phyloP scores from a whole-genome alignment of 495 filamentous ascomycete genomes.

The Platismatia glauca region DNA sequence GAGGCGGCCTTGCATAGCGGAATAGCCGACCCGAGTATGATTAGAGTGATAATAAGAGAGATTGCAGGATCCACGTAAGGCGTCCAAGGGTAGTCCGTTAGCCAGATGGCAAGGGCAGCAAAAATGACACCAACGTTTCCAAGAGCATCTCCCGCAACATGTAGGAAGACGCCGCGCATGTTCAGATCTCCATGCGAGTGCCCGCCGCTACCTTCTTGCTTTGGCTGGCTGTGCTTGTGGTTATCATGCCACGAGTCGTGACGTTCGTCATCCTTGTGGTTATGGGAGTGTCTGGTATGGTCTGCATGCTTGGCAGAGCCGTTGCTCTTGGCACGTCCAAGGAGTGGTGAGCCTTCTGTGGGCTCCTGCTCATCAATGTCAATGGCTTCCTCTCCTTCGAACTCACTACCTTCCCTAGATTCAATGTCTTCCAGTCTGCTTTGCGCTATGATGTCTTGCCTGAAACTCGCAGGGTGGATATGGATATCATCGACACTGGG shows the following conservation, averaged over 20 bases:
- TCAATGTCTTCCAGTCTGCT: constrained; percentile 49
- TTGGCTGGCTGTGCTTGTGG: constrained; percentile 79
- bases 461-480: constrained; percentile 80
- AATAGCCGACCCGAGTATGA: constrained; percentile 85
- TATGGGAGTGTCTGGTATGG: constrained; percentile 8
- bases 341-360: constrained; percentile 41
- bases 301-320: constrained; percentile 16
- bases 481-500: constrained; percentile 62
- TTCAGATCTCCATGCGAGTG: constrained; percentile 85
- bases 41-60: constrained; percentile 90
- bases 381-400: constrained; percentile 39
- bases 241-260: constrained; percentile 20
- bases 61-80: constrained; percentile 86
- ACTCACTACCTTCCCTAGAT: constrained; percentile 38
- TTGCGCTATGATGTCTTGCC: constrained; percentile 82
- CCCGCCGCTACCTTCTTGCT: constrained; percentile 47
- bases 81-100: constrained; percentile 58
- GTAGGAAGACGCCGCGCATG: constrained; percentile 95
- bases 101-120: constrained; percentile 90
- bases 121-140: constrained; percentile 94
- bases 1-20: constrained; percentile 88
- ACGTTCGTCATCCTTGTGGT: neutral
- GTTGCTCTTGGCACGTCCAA: constrained; percentile 25
- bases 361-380: constrained; percentile 35
- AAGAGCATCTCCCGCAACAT: constrained; percentile 91